These are phyloP conservation scores for Vitis vinifera DNA, from an alignment of 164 flowering plant genomes.

Conservation along the genomic window ASM3070453v1 NC_081814.1:8807001-8807500, in stretches of 20 bases:
- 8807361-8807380: too few species aligned
- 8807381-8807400: too few species aligned
- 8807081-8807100: neutral
- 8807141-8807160: neutral
- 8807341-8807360: too few species aligned
- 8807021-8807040: slow-evolving; percentile 19
- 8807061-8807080: neutral
- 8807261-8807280: neutral
- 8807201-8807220: neutral
- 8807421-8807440: too few species aligned
- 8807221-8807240: neutral
- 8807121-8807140: neutral
- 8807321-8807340: too few species aligned
- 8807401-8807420: too few species aligned
- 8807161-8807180: neutral
- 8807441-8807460: too few species aligned
- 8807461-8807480: too few species aligned
- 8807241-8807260: neutral
- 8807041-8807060: slow-evolving; percentile 14
- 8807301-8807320: too few species aligned
- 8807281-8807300: neutral
- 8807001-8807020: slow-evolving; percentile 19
- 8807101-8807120: neutral
- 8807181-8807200: neutral
- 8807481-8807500: too few species aligned